Evolutionary conservation across 164 flowering plant genomes (phyloP).

Genomic region (Berberis vulgaris): DNA sequence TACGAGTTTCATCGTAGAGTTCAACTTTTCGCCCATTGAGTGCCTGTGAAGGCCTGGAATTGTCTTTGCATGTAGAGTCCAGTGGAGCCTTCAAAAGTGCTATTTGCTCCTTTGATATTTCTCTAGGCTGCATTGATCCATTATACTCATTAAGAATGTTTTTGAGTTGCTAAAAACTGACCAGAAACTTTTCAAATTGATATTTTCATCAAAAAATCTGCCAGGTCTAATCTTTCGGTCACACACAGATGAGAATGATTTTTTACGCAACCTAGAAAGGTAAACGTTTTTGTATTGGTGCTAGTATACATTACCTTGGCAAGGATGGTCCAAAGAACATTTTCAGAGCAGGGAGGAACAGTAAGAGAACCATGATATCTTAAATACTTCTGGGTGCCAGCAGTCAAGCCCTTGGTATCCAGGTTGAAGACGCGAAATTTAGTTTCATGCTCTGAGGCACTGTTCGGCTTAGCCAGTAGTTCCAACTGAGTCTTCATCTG

Average conservation of each 20-base stretch:
- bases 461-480: not conserved
- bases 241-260: too few relatives aligned
- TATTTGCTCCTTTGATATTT: constrained; percentile 49
- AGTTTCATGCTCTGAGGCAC: not conserved
- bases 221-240: too few relatives aligned
- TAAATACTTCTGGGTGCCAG: not conserved
- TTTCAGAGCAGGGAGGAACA: constrained; percentile 7
- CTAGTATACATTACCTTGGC: constrained; percentile 1
- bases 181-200: too few relatives aligned
- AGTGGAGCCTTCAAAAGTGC: constrained; percentile 42
- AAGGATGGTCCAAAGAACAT: constrained; percentile 1
- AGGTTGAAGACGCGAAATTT: not conserved
- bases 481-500: not conserved
- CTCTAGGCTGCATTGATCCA: constrained; percentile 38
- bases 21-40: constrained; percentile 50
- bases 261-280: too few relatives aligned
- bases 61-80: constrained; percentile 22
- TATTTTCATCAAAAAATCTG: too few relatives aligned
- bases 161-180: too few relatives aligned
- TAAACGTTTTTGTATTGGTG: not conserved
- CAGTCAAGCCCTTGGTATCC: not conserved
- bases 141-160: too few relatives aligned
- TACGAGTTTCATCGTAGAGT: constrained; percentile 19
- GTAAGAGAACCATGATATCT: constrained; percentile 6
- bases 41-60: constrained; percentile 62